Conservation (phyloP, 176 grass and related monocot species). For the Urochloa ruziziensis region DNA sequence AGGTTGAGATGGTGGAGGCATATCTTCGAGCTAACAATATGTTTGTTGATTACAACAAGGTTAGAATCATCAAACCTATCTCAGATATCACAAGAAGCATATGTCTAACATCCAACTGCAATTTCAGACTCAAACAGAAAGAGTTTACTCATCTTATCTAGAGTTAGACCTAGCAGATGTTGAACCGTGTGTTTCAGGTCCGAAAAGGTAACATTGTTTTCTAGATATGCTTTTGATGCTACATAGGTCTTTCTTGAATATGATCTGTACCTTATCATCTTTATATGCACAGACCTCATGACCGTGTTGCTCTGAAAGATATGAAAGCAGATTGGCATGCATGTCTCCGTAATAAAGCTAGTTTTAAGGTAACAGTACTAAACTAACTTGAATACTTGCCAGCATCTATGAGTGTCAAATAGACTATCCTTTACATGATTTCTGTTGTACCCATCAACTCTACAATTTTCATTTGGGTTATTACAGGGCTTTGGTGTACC, state of each 20-base stretch:
- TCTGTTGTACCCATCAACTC: background rate
- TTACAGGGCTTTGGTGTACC: constrained; percentile 11
- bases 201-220: constrained; percentile 11
- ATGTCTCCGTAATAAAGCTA: background rate
- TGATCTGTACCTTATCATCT: background rate
- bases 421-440: background rate
- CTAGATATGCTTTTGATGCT: background rate
- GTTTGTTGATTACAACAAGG: constrained; percentile 13
- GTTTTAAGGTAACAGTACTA: constrained; percentile 13
- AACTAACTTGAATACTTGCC: background rate
- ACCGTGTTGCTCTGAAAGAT: constrained; percentile 8
- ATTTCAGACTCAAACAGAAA: constrained; percentile 10
- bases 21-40: constrained; percentile 28
- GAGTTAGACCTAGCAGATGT: constrained; percentile 22
- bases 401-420: background rate
- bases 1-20: constrained; percentile 17
- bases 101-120: background rate
- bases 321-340: constrained; percentile 20
- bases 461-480: background rate
- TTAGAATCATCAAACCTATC: background rate
- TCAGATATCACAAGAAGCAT: background rate
- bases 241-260: background rate
- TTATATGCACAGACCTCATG: background rate
- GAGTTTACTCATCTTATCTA: constrained; percentile 17
- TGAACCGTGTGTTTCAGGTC: constrained; percentile 22